These are phyloP conservation scores for Candida maesae DNA, from an alignment of 805 yeast species.

Conservation along the genomic window DNA sequence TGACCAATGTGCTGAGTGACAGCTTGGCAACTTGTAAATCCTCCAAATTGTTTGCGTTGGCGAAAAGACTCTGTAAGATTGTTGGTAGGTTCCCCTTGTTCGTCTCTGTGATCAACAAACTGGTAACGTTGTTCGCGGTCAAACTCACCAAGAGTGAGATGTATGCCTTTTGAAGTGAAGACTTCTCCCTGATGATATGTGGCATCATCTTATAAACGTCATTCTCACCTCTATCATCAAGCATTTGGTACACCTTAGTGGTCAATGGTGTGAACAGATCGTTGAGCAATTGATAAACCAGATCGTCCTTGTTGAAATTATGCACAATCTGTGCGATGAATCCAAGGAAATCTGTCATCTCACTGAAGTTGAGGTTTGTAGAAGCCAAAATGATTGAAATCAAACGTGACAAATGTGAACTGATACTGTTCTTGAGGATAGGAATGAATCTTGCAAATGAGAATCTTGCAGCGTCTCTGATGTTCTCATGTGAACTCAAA, in stretches of 20 bases:
- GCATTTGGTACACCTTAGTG: conserved; percentile 51
- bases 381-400: conserved; percentile 61
- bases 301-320: conserved; percentile 60
- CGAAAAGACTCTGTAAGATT: conserved; percentile 60
- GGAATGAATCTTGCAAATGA: conserved; percentile 86
- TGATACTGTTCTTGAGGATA: conserved; percentile 50
- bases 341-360: conserved; percentile 75
- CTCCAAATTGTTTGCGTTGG: conserved; percentile 55
- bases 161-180: conserved; percentile 64
- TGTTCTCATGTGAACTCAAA: conserved; percentile 57
- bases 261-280: conserved; percentile 73
- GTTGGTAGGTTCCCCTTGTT: conserved; percentile 59
- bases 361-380: conserved; percentile 55
- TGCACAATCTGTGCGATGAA: conserved; percentile 89
- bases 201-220: conserved; percentile 39
- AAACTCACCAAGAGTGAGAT: conserved; percentile 66
- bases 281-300: conserved; percentile 69
- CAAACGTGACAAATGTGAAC: conserved; percentile 60
- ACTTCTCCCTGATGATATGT: conserved; percentile 61
- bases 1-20: conserved; percentile 64
- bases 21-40: conserved; percentile 66
- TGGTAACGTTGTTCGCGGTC: conserved; percentile 72
- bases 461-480: conserved; percentile 84
- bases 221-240: conserved; percentile 42
- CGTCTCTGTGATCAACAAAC: conserved; percentile 66